A percentile compares a stretch with the other conserved stretches of the same genome.
phyloP scores from a whole-genome alignment of 2,329 filamentous ascomycete species.

The Thelonectria rubi region DNA sequence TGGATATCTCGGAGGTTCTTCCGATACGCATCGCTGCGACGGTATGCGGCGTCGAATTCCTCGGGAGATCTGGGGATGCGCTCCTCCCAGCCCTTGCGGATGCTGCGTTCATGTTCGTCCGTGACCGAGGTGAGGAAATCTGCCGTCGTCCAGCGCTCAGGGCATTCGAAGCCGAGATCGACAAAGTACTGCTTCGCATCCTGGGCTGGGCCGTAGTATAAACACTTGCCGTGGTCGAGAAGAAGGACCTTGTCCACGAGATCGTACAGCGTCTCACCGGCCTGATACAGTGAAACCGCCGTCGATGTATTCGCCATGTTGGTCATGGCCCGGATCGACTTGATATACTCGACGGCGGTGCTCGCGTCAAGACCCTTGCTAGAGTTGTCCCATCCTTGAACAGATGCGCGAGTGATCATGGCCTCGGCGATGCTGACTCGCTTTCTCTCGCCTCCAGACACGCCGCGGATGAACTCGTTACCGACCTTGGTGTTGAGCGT shows the following conservation, averaged over 20 bases:
- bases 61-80: slow-evolving; percentile 74
- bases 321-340: slow-evolving; percentile 70
- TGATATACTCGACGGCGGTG: slow-evolving; percentile 77
- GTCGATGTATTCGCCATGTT: slow-evolving; percentile 77
- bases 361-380: slow-evolving; percentile 77
- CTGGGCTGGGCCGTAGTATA: slow-evolving; percentile 73
- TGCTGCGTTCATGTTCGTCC: slow-evolving; percentile 75
- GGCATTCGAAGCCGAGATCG: slow-evolving; percentile 76
- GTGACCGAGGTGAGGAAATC: slow-evolving; percentile 84
- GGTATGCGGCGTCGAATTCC: slow-evolving; percentile 74
- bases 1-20: slow-evolving; percentile 68
- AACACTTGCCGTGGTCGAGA: slow-evolving; percentile 76
- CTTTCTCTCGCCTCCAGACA: slow-evolving; percentile 74
- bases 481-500: slow-evolving; percentile 75
- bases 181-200: slow-evolving; percentile 75
- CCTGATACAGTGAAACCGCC: slow-evolving; percentile 76
- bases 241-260: slow-evolving; percentile 80
- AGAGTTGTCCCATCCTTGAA: slow-evolving; percentile 79
- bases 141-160: slow-evolving; percentile 73
- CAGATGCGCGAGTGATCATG: slow-evolving; percentile 65
- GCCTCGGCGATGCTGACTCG: slow-evolving; percentile 79
- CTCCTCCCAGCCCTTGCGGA: slow-evolving; percentile 71
- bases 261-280: slow-evolving; percentile 70
- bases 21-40: slow-evolving; percentile 68
- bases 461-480: slow-evolving; percentile 70